These are phyloP conservation scores for Berberis vulgaris DNA, from an alignment of 164 flowering plant species.

Conservation along the genomic window DNA sequence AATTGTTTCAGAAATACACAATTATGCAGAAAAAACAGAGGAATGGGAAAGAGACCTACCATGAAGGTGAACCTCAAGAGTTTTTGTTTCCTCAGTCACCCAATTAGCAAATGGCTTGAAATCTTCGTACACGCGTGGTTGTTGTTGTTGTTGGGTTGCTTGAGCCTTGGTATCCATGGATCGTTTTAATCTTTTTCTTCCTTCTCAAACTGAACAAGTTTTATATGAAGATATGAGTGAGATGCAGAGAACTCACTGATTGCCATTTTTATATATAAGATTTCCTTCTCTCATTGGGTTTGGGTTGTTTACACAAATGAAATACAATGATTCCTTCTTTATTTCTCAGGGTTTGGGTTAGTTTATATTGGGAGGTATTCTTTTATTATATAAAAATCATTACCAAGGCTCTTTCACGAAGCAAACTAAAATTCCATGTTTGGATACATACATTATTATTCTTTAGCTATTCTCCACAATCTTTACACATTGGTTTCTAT, in stretches of 20 bases:
- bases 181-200: neutral
- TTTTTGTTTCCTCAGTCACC: neutral
- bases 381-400: neutral
- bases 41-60: neutral
- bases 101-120: neutral
- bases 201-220: neutral
- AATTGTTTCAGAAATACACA: neutral
- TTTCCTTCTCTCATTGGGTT: neutral
- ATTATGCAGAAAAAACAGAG: neutral
- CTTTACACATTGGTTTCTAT: no score
- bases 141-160: no score
- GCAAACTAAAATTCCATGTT: neutral
- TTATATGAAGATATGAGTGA: neutral
- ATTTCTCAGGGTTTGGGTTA: neutral
- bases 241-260: neutral
- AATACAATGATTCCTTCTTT: conserved; percentile 1
- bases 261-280: neutral
- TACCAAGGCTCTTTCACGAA: neutral
- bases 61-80: neutral
- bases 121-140: conserved; percentile 1
- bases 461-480: no score
- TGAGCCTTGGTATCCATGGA: conserved; percentile 4
- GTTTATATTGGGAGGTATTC: neutral
- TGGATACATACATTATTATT: no score
- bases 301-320: neutral